Conservation (phyloP, 225 moss, liverwort and hornwort species). For the Bryum argenteum region DNA sequence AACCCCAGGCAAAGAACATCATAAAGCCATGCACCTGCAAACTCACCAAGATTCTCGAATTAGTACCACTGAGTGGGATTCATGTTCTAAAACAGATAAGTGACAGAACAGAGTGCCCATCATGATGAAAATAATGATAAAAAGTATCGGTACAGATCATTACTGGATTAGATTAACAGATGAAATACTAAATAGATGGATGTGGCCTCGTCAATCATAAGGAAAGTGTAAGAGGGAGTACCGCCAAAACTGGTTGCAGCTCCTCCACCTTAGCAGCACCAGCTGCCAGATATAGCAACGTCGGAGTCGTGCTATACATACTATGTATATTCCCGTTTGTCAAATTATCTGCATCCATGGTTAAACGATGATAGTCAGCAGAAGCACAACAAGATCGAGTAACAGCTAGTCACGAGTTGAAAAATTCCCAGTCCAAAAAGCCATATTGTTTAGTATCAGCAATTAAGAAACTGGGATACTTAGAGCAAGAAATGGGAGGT, state of each 20-base stretch:
- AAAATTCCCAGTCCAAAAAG: background rate
- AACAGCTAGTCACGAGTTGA: conserved; percentile 21
- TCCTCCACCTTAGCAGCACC: conserved; percentile 90
- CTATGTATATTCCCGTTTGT: conserved; percentile 94
- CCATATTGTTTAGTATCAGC: background rate
- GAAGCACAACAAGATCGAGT: conserved; percentile 7
- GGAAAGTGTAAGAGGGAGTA: conserved; percentile 33
- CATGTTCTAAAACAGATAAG: conserved; percentile 1
- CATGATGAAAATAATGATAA: conserved; percentile 17
- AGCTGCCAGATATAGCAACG: conserved; percentile 71
- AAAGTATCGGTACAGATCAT: background rate
- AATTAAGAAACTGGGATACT: no score
- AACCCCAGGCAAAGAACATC: conserved; percentile 99
- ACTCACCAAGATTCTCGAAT: conserved; percentile 25
- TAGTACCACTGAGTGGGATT: conserved; percentile 16
- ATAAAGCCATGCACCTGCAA: conserved; percentile 93
- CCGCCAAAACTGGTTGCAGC: conserved; percentile 92
- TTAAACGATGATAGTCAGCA: conserved; percentile 16
- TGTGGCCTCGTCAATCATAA: conserved; percentile 8
- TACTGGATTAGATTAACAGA: background rate
- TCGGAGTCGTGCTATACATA: conserved; percentile 75
- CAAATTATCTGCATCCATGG: conserved; percentile 50
- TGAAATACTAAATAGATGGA: conserved; percentile 10
- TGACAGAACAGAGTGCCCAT: background rate
- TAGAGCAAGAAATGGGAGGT: no score